A percentile compares a stretch with the other conserved stretches of the same genome.
Conservation (phyloP, 805 yeast genomes). For the Yueomyces sp. region DNA sequence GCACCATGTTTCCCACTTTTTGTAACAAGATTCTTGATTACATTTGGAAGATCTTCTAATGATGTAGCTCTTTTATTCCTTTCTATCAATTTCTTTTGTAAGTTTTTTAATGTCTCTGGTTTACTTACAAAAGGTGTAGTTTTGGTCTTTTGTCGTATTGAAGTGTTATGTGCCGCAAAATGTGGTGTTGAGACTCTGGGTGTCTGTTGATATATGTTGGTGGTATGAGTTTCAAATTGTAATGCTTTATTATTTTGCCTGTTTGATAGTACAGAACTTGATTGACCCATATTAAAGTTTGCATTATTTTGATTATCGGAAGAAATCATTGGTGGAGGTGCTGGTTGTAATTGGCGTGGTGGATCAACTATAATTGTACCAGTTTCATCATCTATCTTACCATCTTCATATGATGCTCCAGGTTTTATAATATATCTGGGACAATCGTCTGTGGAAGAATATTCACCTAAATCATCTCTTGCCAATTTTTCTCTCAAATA, state of each 20-base stretch:
- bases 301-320: no score
- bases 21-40: background rate
- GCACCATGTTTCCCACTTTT: background rate
- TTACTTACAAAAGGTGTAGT: background rate
- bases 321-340: constrained; percentile 4
- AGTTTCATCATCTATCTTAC: constrained; percentile 19
- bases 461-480: constrained; percentile 75
- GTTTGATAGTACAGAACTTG: no score
- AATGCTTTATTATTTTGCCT: no score
- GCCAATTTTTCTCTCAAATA: constrained; percentile 62
- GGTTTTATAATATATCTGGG: constrained; percentile 33
- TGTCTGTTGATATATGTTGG: no score
- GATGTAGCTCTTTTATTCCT: background rate
- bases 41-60: background rate
- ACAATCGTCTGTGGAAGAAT: constrained; percentile 35
- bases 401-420: constrained; percentile 27
- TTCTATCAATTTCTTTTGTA: background rate
- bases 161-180: no score
- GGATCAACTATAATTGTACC: constrained; percentile 12
- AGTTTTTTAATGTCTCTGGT: background rate
- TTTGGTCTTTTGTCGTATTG: no score
- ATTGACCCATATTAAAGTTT: no score
- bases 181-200: no score
- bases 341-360: constrained; percentile 5
- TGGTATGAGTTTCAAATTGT: no score